phyloP scores from a whole-genome alignment of 2,329 filamentous ascomycete genomes.

The Exophiala aquamarina region DNA sequence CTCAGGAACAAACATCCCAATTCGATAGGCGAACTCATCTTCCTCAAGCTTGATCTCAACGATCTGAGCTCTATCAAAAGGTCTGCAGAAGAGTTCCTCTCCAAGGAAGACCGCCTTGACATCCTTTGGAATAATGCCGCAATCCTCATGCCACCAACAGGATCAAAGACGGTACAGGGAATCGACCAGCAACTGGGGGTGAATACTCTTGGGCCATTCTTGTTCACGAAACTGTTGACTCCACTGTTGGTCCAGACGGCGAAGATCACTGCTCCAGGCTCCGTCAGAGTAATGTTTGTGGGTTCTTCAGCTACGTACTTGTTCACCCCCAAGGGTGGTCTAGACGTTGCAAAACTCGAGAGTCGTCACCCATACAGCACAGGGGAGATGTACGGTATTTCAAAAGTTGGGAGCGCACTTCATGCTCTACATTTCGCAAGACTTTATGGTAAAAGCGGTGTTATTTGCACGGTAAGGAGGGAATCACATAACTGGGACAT shows the following conservation, averaged over 20 bases:
- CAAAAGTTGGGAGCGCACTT: no score
- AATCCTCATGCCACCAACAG: constrained; percentile 34
- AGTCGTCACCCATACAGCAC: constrained; percentile 16
- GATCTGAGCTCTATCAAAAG: constrained; percentile 42
- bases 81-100: constrained; percentile 38
- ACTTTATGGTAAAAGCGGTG: no score
- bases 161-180: constrained; percentile 34
- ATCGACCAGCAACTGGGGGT: constrained; percentile 39
- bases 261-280: constrained; percentile 26
- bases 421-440: no score
- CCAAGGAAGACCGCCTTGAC: constrained; percentile 38
- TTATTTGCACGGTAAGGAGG: no score
- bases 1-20: constrained; percentile 34
- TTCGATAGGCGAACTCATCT: constrained; percentile 36
- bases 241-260: constrained; percentile 33
- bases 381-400: no score
- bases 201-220: constrained; percentile 36
- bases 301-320: constrained; percentile 14
- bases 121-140: constrained; percentile 40
- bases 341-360: constrained; percentile 5
- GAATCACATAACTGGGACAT: no score
- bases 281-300: constrained; percentile 26
- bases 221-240: constrained; percentile 38
- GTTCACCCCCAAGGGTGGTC: constrained; percentile 11
- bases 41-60: constrained; percentile 39